These are phyloP conservation scores for Grosmannia serpens DNA, from an alignment of 2,329 filamentous ascomycete species.

Conservation along the genomic window DNA sequence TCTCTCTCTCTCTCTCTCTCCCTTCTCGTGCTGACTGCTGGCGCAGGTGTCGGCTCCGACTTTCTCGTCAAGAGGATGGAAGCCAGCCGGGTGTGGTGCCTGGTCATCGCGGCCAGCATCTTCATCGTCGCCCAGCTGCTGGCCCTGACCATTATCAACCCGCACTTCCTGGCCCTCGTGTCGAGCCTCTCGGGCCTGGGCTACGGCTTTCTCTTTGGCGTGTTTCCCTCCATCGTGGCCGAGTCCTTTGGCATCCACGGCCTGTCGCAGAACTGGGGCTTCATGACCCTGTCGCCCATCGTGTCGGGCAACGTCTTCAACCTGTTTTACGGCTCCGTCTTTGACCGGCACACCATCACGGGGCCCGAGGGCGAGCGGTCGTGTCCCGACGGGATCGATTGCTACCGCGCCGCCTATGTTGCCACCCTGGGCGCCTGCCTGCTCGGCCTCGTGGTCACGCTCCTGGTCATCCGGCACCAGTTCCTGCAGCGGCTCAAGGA, in stretches of 20 bases:
- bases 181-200: slow-evolving; percentile 77
- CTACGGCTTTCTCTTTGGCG: slow-evolving; percentile 90
- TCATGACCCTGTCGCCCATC: slow-evolving; percentile 83
- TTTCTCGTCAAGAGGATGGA: slow-evolving; percentile 71
- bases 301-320: slow-evolving; percentile 88
- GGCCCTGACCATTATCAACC: slow-evolving; percentile 65
- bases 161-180: slow-evolving; percentile 63
- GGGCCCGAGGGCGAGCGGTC: slow-evolving; percentile 57
- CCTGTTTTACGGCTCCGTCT: slow-evolving; percentile 73
- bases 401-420: slow-evolving; percentile 72
- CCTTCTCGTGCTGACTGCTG: neutral
- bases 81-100: slow-evolving; percentile 82
- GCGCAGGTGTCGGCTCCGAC: slow-evolving; percentile 73
- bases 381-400: slow-evolving; percentile 67
- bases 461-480: slow-evolving; percentile 59
- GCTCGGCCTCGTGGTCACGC: slow-evolving; percentile 54
- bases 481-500: slow-evolving; percentile 26
- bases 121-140: slow-evolving; percentile 72
- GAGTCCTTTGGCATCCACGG: slow-evolving; percentile 87
- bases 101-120: slow-evolving; percentile 63
- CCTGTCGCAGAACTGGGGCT: slow-evolving; percentile 90
- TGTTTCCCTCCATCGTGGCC: slow-evolving; percentile 79
- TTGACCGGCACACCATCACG: slow-evolving; percentile 66
- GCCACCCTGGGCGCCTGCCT: slow-evolving; percentile 64
- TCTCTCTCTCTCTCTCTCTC: neutral